Base-by-base conservation (phyloP, 192 early-diverging fungal genomes). In the Backusella psychrophila region DNA sequence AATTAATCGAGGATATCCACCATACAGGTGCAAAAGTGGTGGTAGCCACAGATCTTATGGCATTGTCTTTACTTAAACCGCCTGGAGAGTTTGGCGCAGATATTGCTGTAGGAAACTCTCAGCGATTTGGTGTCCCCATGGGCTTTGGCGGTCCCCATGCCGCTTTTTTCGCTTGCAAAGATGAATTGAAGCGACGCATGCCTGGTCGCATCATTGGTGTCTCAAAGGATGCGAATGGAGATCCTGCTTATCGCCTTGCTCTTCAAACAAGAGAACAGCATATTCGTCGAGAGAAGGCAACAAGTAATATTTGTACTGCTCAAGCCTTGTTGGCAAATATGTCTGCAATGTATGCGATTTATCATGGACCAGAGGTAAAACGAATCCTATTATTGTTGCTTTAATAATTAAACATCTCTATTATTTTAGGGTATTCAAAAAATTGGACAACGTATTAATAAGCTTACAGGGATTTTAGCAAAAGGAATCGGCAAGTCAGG, bases 91-190 rank as follows among this genome's bases (percentile, higher is more conserved):
- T 93, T 82, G 98, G 98, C 66, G 97, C 93, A 38, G 98, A 99
- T 82, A 98, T 99, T 84, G 98, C 94, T 34, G 89, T 99, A 33
- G 98, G 98, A 73, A 98, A 97, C 88, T 93, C 90, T 21, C 98
- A 99, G 83, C 91, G 98, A 38, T 99, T 99, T 80, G 98, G 98
- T 81, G 97, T 99, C 44, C 98, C 98, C 3, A 90, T 99, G 41
- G 98, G 98, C 52, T 98, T 96, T 82, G 98, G 98, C 78, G 98
- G 98, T 53, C 98, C 98, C 21, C 98, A 99, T 82, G 98, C 98
- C 3, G 98, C 98, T 19, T 99, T 99, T 88, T 98, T 99, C 83
- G 95, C 98, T 56, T 94, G 94, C 49, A 93, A 91, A 78, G 91
- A 97, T 6, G 92, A 89, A 42, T 93, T 95, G 82, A 96, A 98